These are phyloP conservation scores for Xylona heveae DNA, from an alignment of 495 filamentous ascomycete species.

Conservation along the genomic window DNA sequence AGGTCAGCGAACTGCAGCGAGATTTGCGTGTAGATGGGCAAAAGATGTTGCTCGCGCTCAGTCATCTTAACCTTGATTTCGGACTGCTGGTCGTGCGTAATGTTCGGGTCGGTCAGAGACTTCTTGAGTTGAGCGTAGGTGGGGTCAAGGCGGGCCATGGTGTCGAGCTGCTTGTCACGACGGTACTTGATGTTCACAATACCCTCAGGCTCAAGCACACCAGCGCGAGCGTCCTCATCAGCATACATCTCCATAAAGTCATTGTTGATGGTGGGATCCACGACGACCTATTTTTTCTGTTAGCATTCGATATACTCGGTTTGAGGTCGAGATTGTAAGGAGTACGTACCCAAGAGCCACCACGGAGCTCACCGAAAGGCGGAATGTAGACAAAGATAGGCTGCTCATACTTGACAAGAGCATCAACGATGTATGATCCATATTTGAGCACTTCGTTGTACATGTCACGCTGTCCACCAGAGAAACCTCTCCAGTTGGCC, in stretches of 20 bases:
- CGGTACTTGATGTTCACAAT: constrained; percentile 97
- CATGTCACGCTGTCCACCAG: constrained; percentile 97
- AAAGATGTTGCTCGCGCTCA: constrained; percentile 66
- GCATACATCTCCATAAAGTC: constrained; percentile 99
- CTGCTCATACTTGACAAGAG: constrained; percentile 94
- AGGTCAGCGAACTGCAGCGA: constrained; percentile 89
- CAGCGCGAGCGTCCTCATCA: constrained; percentile 84
- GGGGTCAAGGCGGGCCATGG: constrained; percentile 85
- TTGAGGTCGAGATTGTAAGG: not conserved
- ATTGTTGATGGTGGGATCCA: constrained; percentile 94
- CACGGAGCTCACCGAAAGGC: constrained; percentile 87
- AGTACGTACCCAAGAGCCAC: constrained; percentile 72
- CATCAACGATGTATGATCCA: constrained; percentile 95
- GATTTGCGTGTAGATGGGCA: constrained; percentile 86
- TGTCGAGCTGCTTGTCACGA: constrained; percentile 91
- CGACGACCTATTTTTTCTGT: constrained; percentile 43
- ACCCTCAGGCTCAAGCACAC: constrained; percentile 94
- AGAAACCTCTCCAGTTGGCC: constrained; percentile 99
- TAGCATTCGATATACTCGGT: constrained; percentile 10
- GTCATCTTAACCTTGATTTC: constrained; percentile 72
- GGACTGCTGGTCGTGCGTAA: constrained; percentile 50
- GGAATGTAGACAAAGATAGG: constrained; percentile 98
- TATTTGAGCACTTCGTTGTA: constrained; percentile 99
- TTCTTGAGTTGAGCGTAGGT: constrained; percentile 67
- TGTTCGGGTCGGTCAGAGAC: constrained; percentile 39